Evolutionary conservation across 139 green algal species (phyloP), one percentile per base, ranked within the genome.

Genomic region (Tetraselmis striata): DNA sequence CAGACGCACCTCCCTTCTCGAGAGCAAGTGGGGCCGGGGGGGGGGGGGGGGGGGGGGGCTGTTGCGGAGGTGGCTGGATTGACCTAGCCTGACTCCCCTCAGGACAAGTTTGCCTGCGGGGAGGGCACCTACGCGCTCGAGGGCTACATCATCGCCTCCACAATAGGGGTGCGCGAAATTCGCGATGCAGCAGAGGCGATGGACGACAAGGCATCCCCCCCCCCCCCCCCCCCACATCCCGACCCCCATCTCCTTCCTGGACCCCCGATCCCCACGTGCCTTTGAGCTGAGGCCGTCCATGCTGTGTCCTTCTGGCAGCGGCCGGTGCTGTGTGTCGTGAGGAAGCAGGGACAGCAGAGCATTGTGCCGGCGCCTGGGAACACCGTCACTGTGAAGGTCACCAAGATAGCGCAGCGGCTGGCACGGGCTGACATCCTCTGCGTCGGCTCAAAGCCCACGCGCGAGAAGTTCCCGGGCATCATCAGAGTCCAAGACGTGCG

Each of bases 401-500:
- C 83, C 23, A 85, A 79, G 29, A 87, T 93, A 45, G 86, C 81
- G 28, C 84, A 84, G 23, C 85, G 89, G 23, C 59, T 89, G 26
- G 90, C 89, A 22, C 67, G 11, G 25, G 78, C 85, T 1, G 89
- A 94, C 32, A 94, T 97, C 30, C 80, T 97, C 29, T 94, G 89
- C 30, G 86, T 96, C 1, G 91, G 90, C 1, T 67, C 77, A 1
- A 32, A 84, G 30, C 88, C 93, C 25, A 77, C 96, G 77, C 81
- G 85, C 27, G 83, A 86, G 32, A 89, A 82, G 23, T 97, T 94
- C 82, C 88, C 84, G 24, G 93, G 93, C 2, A 83, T 94, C 32
- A 94, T 97, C 59, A 84, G 87, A 82, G 77, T 86, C n/a, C 88
- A 93, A 82, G 93, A 97, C 81, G 92, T 97, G 30, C 81, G 95